phyloP scores from a whole-genome alignment of 202 grass and related monocot species.

The Setaria viridis region DNA sequence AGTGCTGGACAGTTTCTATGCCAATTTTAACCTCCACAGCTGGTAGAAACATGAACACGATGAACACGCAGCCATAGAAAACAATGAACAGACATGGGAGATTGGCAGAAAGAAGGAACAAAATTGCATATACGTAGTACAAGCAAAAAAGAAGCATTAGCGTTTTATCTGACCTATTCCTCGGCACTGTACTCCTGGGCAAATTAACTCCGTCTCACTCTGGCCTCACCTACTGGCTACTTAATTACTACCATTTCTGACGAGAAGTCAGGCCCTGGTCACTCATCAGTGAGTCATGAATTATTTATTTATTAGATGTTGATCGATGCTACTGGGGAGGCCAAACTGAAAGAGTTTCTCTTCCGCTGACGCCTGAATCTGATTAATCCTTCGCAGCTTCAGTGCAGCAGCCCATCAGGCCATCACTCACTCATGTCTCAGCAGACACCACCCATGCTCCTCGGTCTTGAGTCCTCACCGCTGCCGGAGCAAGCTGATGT shows the following conservation, averaged over 20 bases:
- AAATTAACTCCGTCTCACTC: too few species aligned
- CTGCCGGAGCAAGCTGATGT: slow-evolving; percentile 54
- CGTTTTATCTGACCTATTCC: slow-evolving; percentile 46
- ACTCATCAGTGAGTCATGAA: slow-evolving; percentile 21
- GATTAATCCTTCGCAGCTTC: slow-evolving; percentile 37
- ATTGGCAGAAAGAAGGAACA: slow-evolving; percentile 35
- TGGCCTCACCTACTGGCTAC: slow-evolving; percentile 22
- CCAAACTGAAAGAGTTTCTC: slow-evolving; percentile 36
- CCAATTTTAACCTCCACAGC: neutral
- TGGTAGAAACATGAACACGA: neutral
- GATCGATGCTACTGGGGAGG: slow-evolving; percentile 41
- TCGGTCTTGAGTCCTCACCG: slow-evolving; percentile 32
- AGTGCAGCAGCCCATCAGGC: slow-evolving; percentile 24
- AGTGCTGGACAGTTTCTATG: neutral
- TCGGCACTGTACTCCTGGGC: slow-evolving; percentile 40
- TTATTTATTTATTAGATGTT: slow-evolving; percentile 40
- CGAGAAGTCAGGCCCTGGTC: slow-evolving; percentile 51
- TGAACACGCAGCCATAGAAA: neutral
- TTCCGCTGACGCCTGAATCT: slow-evolving; percentile 13
- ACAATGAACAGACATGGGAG: slow-evolving; percentile 5
- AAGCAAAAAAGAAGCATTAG: slow-evolving; percentile 45
- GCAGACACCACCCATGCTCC: neutral
- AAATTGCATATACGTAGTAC: slow-evolving; percentile 48
- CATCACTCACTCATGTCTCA: neutral
- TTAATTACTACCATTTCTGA: slow-evolving; percentile 47